Conservation (phyloP, 108 stramenopile species). For the Nannochloropsis oceanica region DNA sequence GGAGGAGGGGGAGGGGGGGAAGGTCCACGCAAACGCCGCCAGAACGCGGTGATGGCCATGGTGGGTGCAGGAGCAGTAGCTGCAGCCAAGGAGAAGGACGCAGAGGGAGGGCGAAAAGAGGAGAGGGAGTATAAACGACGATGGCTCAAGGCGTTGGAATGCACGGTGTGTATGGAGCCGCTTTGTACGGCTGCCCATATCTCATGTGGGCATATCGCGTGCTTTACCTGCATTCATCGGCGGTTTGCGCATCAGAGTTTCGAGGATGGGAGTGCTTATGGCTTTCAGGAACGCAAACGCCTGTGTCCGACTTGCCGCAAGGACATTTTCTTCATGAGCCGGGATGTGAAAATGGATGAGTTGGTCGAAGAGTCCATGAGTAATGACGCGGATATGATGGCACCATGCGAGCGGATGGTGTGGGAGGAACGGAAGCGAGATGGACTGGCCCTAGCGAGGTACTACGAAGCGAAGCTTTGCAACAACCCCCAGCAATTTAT, state of each 20-base stretch:
- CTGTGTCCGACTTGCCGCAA: neutral
- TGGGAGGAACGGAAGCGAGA: neutral
- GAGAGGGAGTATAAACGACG: neutral
- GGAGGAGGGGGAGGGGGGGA: too few species aligned
- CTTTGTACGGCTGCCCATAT: neutral
- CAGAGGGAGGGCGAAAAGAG: too few species aligned
- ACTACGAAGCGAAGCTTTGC: neutral
- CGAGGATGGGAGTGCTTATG: neutral
- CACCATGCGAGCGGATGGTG: neutral
- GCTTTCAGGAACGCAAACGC: neutral
- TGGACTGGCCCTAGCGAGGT: neutral
- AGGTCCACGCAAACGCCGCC: too few species aligned
- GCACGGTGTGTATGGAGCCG: neutral
- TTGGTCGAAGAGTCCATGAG: neutral
- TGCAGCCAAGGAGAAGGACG: too few species aligned
- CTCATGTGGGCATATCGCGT: neutral
- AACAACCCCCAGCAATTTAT: neutral
- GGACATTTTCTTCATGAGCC: neutral
- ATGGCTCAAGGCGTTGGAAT: neutral
- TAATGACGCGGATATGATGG: neutral
- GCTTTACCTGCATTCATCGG: neutral
- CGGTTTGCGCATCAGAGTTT: neutral
- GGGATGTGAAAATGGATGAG: neutral
- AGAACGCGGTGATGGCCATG: too few species aligned
- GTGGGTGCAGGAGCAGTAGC: neutral